Evolutionary conservation across 2,329 filamentous ascomycete genomes (phyloP).

Genomic region (Helotiales sp.): DNA sequence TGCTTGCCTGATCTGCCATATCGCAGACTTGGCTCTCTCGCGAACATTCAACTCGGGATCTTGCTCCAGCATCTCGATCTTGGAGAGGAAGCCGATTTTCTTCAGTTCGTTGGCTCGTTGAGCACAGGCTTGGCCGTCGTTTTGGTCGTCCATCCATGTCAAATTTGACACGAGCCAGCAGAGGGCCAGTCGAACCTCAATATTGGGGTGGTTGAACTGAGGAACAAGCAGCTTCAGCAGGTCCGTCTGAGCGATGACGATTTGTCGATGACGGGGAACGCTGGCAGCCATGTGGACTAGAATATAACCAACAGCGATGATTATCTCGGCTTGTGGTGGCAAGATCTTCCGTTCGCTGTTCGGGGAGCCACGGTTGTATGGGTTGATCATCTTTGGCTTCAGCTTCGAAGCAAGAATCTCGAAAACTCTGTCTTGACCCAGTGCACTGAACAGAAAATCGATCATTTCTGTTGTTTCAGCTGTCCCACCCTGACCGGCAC

Average conservation of each 20-base stretch:
- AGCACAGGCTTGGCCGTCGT: slow-evolving; percentile 67
- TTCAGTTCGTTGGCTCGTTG: slow-evolving; percentile 72
- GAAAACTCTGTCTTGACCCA: slow-evolving; percentile 80
- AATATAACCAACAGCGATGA: slow-evolving; percentile 79
- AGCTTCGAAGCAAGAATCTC: slow-evolving; percentile 82
- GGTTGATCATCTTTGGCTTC: slow-evolving; percentile 61
- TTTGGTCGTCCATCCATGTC: slow-evolving; percentile 77
- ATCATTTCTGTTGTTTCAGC: slow-evolving; percentile 73
- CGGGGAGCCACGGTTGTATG: slow-evolving; percentile 53
- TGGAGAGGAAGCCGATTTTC: slow-evolving; percentile 71
- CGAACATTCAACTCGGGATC: slow-evolving; percentile 82
- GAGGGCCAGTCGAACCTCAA: slow-evolving; percentile 76
- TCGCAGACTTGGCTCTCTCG: slow-evolving; percentile 81
- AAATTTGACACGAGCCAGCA: slow-evolving; percentile 88
- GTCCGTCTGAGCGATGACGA: slow-evolving; percentile 76
- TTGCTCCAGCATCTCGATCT: slow-evolving; percentile 64
- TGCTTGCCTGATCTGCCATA: slow-evolving; percentile 65
- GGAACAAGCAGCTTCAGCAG: slow-evolving; percentile 74
- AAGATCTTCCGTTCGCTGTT: slow-evolving; percentile 55
- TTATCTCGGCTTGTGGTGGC: slow-evolving; percentile 69
- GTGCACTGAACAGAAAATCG: slow-evolving; percentile 76
- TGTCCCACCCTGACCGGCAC: slow-evolving; percentile 56
- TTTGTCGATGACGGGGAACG: slow-evolving; percentile 74
- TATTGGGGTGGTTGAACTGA: slow-evolving; percentile 74
- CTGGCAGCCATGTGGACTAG: slow-evolving; percentile 89